Conservation (phyloP, 2,329 filamentous ascomycete species). For the Cordyceps cateniannulata region DNA sequence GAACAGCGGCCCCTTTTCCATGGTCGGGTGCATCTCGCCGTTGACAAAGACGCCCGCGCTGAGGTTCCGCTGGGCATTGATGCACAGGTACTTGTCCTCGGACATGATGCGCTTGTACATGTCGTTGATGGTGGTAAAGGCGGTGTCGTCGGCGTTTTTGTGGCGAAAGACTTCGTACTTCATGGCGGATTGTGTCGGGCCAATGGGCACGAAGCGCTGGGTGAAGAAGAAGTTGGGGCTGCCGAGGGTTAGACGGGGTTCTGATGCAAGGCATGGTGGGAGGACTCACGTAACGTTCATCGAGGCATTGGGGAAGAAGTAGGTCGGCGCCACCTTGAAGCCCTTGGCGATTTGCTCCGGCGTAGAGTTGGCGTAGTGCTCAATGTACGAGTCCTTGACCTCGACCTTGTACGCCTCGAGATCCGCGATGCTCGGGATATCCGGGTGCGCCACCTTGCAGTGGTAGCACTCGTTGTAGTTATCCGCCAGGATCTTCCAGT, state of each 20-base stretch:
- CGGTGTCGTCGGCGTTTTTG: conserved; percentile 50
- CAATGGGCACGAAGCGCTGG: conserved; percentile 53
- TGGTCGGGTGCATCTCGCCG: conserved; percentile 54
- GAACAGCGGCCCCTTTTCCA: conserved; percentile 53
- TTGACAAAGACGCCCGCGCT: conserved; percentile 56
- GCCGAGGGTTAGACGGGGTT: not conserved
- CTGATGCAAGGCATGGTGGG: not conserved
- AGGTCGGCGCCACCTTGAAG: conserved; percentile 39
- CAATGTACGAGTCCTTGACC: conserved; percentile 41
- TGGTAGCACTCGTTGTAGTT: conserved; percentile 65
- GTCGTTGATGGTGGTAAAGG: conserved; percentile 49
- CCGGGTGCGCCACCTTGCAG: conserved; percentile 53
- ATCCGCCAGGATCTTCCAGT: conserved; percentile 56
- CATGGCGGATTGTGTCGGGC: conserved; percentile 46
- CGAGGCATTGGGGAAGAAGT: conserved; percentile 45
- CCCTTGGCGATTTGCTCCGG: conserved; percentile 42
- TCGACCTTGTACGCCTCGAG: conserved; percentile 48
- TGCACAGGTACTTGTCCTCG: conserved; percentile 58
- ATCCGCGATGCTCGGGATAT: conserved; percentile 50
- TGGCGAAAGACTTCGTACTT: conserved; percentile 58
- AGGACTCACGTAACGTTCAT: conserved; percentile 41
- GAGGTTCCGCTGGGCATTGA: conserved; percentile 53
- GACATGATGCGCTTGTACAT: conserved; percentile 59
- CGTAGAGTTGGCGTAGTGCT: conserved; percentile 41
- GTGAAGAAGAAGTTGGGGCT: conserved; percentile 59